Evolutionary conservation across 805 yeast genomes (phyloP), one percentile per base, ranked within the genome.

Genomic region (Zygosaccharomyces siamensis): DNA sequence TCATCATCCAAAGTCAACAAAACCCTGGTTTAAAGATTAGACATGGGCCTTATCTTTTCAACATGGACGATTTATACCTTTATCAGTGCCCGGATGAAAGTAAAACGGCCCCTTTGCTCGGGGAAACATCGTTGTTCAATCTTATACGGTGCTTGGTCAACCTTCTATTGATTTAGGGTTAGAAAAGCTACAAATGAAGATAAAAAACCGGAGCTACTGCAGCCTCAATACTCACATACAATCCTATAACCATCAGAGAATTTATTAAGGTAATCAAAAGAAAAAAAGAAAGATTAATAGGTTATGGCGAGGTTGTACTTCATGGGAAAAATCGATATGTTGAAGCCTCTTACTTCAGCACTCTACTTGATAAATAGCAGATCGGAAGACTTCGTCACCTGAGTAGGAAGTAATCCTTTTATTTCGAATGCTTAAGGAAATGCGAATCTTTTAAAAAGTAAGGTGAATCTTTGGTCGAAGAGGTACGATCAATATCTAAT

Each of bases 151-250:
- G 59, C 62, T 59, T 53, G 73, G 61, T 48, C 61, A 55, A 55
- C 68, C 61, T 47, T 60, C 59, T 54, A 68, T 62, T 21, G 76
- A 49, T 48, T 66, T 5, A 72, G 60, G 49, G 69, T 73, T 12
- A 70, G 63, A 50, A 65, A 69, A 18, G 80, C 83, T 7, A 80
- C 84, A 5, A 62, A 63, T 21, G 76, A 73, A 53, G 72, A 71
- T 49, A 79, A 49, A 69, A 73, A 1, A 67, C 73, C 56, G 82
- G 85, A 1, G 84, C 84, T 0, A 76, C 78, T 6, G 77, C 80
- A n/a, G 67, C 74, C 5, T 76, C 83, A 0, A 63, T 69, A 2
- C 60, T 78, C 20, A 72, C 85, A 0, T 71, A 68, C 47, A 63
- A 71, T 42, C 52, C 69, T 12, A 68, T 66, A 51, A 69, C 74